Percentiles rank a stretch among this genome's conserved stretches.
Conservation (phyloP, 768 basidiomycete species). For the Phallus indusiatus region DNA sequence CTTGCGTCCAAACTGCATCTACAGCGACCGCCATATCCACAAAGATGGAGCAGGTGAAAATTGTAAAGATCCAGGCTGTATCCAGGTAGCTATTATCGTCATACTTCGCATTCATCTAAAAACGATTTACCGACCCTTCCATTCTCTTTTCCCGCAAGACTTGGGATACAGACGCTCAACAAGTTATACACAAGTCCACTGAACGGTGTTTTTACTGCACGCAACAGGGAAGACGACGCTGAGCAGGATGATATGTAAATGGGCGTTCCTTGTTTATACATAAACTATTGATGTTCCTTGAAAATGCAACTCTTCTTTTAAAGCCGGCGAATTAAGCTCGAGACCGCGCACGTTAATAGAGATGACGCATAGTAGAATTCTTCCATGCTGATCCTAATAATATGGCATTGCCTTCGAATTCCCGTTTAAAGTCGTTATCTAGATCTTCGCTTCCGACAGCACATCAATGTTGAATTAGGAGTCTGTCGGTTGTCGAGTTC, state of each 20-base stretch:
- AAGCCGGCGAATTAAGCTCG: no score
- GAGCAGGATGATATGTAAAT: neutral
- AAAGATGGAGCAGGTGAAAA: neutral
- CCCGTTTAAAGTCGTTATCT: no score
- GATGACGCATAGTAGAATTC: no score
- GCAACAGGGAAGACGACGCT: neutral
- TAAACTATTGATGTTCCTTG: no score
- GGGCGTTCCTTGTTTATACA: no score
- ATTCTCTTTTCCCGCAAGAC: neutral
- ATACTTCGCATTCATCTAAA: neutral
- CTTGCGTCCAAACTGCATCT: neutral
- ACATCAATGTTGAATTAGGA: no score
- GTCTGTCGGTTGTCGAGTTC: no score
- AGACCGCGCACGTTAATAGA: no score
- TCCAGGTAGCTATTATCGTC: neutral
- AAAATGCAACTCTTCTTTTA: no score
- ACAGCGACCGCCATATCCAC: neutral
- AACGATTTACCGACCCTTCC: neutral
- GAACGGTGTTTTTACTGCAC: neutral
- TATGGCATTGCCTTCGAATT: no score
- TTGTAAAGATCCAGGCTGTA: constrained; percentile 4
- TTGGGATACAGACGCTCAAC: constrained; percentile 2
- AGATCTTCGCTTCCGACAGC: no score
- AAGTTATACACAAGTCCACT: neutral
- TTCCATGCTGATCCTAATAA: no score